Conservation (phyloP, 768 basidiomycete genomes). For the Boletus pseudo-olivaceus region DNA sequence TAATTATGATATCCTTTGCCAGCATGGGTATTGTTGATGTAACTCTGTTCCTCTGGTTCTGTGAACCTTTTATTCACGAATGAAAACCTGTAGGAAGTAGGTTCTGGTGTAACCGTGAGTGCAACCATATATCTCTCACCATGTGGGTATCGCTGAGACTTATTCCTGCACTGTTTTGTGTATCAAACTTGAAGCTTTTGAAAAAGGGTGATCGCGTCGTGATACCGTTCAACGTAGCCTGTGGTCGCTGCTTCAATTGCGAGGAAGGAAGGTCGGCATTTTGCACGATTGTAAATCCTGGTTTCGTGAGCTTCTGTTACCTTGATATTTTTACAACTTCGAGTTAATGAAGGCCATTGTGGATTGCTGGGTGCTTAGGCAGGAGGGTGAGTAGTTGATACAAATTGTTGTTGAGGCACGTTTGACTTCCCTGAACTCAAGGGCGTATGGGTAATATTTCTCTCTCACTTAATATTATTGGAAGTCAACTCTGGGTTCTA, state of each 20-base stretch:
- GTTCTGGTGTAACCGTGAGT: slow-evolving; percentile 3
- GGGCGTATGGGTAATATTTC: not conserved
- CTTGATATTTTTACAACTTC: not conserved
- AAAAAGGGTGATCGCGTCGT: slow-evolving; percentile 59
- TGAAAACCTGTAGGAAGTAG: not conserved
- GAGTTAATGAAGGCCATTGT: not conserved
- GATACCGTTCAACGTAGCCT: slow-evolving; percentile 59
- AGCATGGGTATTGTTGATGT: slow-evolving; percentile 4
- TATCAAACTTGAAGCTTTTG: slow-evolving; percentile 34
- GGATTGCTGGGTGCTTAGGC: not conserved
- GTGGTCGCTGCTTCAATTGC: slow-evolving; percentile 55
- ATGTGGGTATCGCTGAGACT: not conserved
- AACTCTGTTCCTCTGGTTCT: not conserved
- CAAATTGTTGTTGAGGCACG: not conserved
- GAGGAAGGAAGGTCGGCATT: slow-evolving; percentile 52
- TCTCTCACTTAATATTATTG: not conserved
- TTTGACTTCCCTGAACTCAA: not conserved
- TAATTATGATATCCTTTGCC: not conserved
- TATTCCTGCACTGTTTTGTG: no score
- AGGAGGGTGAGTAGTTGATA: not conserved
- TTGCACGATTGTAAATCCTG: slow-evolving; percentile 54
- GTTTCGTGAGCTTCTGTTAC: not conserved
- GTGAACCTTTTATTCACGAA: not conserved
- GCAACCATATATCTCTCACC: not conserved
- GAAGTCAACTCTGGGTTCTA: not conserved